These are phyloP conservation scores for Suhomyces panamericanus DNA, from an alignment of 1,139 yeast species.

Conservation along the genomic window DNA sequence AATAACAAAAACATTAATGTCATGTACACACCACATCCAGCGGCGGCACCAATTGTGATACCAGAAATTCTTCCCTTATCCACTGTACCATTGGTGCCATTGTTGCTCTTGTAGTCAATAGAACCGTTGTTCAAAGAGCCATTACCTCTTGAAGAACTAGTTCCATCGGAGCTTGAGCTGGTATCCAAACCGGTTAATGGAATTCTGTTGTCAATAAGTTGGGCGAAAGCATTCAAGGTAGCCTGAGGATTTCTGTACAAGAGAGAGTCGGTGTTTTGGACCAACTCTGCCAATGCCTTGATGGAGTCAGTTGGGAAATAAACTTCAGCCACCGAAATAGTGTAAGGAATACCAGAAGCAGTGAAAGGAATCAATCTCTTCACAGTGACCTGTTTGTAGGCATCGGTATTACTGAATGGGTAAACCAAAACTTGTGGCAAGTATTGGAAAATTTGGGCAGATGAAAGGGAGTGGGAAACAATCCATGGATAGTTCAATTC, in stretches of 20 bases:
- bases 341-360: slow-evolving; percentile 50
- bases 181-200: slow-evolving; percentile 56
- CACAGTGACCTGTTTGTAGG: slow-evolving; percentile 48
- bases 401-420: slow-evolving; percentile 46
- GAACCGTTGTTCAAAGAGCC: slow-evolving; percentile 38
- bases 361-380: slow-evolving; percentile 65
- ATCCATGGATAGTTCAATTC: slow-evolving; percentile 73
- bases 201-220: slow-evolving; percentile 61
- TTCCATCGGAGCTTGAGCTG: slow-evolving; percentile 18
- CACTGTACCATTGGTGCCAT: slow-evolving; percentile 19
- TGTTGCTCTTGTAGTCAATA: slow-evolving; percentile 26
- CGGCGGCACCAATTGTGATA: slow-evolving; percentile 65
- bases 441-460: slow-evolving; percentile 75
- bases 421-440: slow-evolving; percentile 56
- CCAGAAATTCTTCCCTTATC: slow-evolving; percentile 53
- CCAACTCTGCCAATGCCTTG: slow-evolving; percentile 41
- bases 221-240: slow-evolving; percentile 50
- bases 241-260: slow-evolving; percentile 52
- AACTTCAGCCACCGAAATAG: slow-evolving; percentile 76
- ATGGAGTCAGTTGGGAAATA: slow-evolving; percentile 61
- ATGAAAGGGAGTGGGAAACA: slow-evolving; percentile 61
- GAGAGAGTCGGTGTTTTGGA: slow-evolving; percentile 45
- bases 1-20: slow-evolving; percentile 49
- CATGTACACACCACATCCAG: slow-evolving; percentile 61
- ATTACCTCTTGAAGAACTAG: slow-evolving; percentile 16